These are phyloP conservation scores for Taphrina populina DNA, from an alignment of 1,139 yeast species.

Conservation along the genomic window DNA sequence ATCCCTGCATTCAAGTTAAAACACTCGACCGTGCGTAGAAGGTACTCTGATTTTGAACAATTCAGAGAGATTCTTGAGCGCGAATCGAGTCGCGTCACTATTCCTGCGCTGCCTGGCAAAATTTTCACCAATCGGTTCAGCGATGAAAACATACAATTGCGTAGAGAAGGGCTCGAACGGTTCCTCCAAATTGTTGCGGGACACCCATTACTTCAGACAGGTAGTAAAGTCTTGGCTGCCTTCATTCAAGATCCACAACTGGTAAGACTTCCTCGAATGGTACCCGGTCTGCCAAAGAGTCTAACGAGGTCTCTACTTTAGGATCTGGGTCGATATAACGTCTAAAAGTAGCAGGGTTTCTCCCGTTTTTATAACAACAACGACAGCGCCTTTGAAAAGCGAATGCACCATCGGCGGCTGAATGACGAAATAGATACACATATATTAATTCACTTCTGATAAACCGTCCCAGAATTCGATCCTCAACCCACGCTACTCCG, in stretches of 20 bases:
- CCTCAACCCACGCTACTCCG: no score
- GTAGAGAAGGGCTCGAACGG: constrained; percentile 79
- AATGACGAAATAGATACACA: not conserved
- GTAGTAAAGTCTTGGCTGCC: constrained; percentile 74
- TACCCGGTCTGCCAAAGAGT: not conserved
- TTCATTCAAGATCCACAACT: constrained; percentile 86
- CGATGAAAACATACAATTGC: constrained; percentile 77
- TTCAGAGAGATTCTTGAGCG: constrained; percentile 73
- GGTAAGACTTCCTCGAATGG: constrained; percentile 46
- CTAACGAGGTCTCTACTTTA: not conserved
- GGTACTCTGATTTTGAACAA: constrained; percentile 86
- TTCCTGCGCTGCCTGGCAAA: constrained; percentile 89
- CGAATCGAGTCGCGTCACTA: constrained; percentile 72
- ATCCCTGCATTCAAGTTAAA: constrained; percentile 80
- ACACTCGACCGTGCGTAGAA: constrained; percentile 68
- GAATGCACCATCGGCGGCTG: not conserved
- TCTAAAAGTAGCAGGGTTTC: not conserved
- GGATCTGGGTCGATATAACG: constrained; percentile 22
- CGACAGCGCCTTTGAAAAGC: no score
- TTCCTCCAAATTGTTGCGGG: constrained; percentile 82
- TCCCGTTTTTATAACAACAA: no score
- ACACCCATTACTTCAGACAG: constrained; percentile 89
- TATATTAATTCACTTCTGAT: no score
- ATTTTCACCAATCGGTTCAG: constrained; percentile 70
- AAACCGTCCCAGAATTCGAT: no score